A percentile compares a stretch with the other conserved stretches of the same genome.
Conservation (phyloP, 768 basidiomycete species). For the Dentipellis fragilis region DNA sequence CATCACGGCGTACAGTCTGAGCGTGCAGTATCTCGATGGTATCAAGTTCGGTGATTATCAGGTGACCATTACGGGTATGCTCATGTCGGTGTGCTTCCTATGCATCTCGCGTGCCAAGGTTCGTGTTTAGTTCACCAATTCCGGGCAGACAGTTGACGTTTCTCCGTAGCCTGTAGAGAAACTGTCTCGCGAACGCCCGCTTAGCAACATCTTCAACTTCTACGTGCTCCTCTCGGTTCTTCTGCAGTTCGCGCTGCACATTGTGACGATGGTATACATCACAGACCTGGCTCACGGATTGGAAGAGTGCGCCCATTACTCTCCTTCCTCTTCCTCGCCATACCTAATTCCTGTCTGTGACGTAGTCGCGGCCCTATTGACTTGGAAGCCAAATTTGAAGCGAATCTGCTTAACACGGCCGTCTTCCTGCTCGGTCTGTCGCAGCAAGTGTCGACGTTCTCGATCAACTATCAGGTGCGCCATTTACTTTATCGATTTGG, state of each 20-base stretch:
- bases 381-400: slow-evolving; percentile 94
- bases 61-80: slow-evolving; percentile 89
- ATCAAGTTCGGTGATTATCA: slow-evolving; percentile 99
- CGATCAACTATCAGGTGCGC: slow-evolving; percentile 89
- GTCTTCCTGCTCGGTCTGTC: slow-evolving; percentile 93
- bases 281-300: slow-evolving; percentile 70
- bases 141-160: background rate
- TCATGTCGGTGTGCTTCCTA: slow-evolving; percentile 98
- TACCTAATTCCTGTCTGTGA: background rate
- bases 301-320: slow-evolving; percentile 54
- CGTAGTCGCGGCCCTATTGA: slow-evolving; percentile 69
- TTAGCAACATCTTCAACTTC: slow-evolving; percentile 94
- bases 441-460: slow-evolving; percentile 97
- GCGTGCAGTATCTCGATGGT: slow-evolving; percentile 95
- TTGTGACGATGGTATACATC: slow-evolving; percentile 84
- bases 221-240: slow-evolving; percentile 91
- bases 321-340: slow-evolving; percentile 1
- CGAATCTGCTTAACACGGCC: slow-evolving; percentile 88
- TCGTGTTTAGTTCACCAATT: slow-evolving; percentile 14
- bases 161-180: slow-evolving; percentile 81
- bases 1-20: slow-evolving; percentile 96
- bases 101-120: slow-evolving; percentile 98
- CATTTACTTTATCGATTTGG: background rate
- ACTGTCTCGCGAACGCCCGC: slow-evolving; percentile 84
- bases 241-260: slow-evolving; percentile 90